A percentile compares a stretch with the other conserved stretches of the same genome.
phyloP scores from a whole-genome alignment of 2,329 filamentous ascomycete genomes.

The Zalaria sp. region DNA sequence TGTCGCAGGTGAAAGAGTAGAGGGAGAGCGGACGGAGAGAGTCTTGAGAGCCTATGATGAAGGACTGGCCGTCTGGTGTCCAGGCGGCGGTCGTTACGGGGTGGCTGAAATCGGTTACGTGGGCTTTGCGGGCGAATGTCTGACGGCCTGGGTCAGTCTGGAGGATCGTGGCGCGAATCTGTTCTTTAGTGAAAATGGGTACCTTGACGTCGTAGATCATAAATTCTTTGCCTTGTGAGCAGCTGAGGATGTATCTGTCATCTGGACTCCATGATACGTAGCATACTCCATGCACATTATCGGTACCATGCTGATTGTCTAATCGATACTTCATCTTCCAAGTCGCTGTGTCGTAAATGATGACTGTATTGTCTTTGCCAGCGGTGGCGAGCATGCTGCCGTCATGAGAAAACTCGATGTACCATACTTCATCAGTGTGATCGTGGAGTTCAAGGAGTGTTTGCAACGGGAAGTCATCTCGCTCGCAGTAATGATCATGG shows the following conservation, averaged over 20 bases:
- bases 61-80: constrained; percentile 61
- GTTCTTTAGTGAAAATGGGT: background rate
- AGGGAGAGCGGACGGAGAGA: constrained; percentile 51
- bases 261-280: constrained; percentile 88
- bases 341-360: constrained; percentile 66
- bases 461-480: constrained; percentile 62
- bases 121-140: constrained; percentile 49
- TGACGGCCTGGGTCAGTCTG: constrained; percentile 17
- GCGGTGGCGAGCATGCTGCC: constrained; percentile 72
- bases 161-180: background rate
- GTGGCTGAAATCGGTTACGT: constrained; percentile 59
- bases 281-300: constrained; percentile 44
- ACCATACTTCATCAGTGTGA: constrained; percentile 79
- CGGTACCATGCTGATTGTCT: constrained; percentile 41
- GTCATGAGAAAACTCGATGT: constrained; percentile 78
- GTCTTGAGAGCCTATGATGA: constrained; percentile 69
- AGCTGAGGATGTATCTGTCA: constrained; percentile 72
- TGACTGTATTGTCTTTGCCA: constrained; percentile 58
- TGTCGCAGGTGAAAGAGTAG: constrained; percentile 10
- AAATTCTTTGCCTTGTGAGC: constrained; percentile 33
- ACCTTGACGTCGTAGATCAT: constrained; percentile 16
- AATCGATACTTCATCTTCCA: constrained; percentile 53
- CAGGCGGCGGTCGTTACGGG: constrained; percentile 85
- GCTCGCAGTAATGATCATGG: constrained; percentile 73
- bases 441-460: constrained; percentile 56